Evolutionary conservation across 2,329 filamentous ascomycete genomes (phyloP).

Genomic region (Paecilomyces variotii): DNA sequence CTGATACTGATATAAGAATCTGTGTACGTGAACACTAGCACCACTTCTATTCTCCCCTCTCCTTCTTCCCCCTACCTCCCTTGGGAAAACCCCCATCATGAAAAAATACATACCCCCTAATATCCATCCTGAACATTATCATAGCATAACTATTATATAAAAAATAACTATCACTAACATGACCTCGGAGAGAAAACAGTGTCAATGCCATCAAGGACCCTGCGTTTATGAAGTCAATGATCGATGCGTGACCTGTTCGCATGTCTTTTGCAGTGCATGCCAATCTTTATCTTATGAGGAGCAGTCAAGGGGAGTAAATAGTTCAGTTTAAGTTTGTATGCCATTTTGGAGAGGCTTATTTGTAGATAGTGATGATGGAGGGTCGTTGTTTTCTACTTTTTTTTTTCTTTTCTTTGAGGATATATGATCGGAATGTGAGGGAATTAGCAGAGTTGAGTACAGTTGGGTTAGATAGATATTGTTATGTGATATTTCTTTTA

Average conservation of each 20-base stretch:
- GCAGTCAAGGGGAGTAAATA: neutral
- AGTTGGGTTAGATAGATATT: too few relatives aligned
- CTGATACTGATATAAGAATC: neutral
- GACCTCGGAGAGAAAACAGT: slow-evolving; percentile 1
- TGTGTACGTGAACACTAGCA: neutral
- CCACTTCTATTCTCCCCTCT: neutral
- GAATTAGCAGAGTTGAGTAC: too few relatives aligned
- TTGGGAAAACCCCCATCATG: neutral
- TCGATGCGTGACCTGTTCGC: slow-evolving; percentile 3
- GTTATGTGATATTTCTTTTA: too few relatives aligned
- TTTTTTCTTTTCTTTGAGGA: too few relatives aligned
- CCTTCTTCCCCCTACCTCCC: neutral
- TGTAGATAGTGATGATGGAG: too few relatives aligned
- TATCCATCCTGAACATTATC: too few relatives aligned
- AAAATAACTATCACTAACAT: neutral
- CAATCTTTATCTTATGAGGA: neutral
- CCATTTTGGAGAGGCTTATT: too few relatives aligned
- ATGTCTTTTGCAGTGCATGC: slow-evolving; percentile 2
- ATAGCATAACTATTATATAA: neutral
- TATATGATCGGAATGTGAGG: too few relatives aligned
- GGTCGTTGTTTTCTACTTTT: too few relatives aligned
- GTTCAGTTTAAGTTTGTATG: neutral
- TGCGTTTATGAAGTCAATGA: neutral
- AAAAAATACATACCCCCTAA: neutral
- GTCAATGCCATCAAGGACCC: slow-evolving; percentile 6